Evolutionary conservation across 495 filamentous ascomycete genomes (phyloP).

Genomic region (Pseudotulostoma volvatum): DNA sequence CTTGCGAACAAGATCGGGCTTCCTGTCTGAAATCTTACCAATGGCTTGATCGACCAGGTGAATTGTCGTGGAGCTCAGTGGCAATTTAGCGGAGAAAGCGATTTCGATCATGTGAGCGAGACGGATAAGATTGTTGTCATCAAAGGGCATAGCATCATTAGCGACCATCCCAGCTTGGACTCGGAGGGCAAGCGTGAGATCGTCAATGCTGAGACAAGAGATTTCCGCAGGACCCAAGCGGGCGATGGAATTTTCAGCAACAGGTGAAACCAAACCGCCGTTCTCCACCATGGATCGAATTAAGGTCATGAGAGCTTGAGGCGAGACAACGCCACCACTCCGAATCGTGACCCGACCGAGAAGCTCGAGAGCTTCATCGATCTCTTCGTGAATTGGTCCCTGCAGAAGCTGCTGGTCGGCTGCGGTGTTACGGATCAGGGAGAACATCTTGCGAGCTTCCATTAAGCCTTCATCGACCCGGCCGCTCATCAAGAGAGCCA

Average conservation of each 20-base stretch:
- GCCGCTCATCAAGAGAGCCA: conserved; percentile 66
- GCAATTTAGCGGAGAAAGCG: conserved; percentile 29
- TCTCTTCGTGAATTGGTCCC: conserved; percentile 45
- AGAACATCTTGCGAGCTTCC: conserved; percentile 68
- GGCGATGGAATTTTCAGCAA: conserved; percentile 46
- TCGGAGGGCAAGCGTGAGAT: conserved; percentile 44
- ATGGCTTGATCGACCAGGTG: conserved; percentile 41
- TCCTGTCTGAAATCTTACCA: conserved; percentile 32
- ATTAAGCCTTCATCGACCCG: conserved; percentile 59
- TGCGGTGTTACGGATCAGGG: conserved; percentile 47
- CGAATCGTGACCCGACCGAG: conserved; percentile 38
- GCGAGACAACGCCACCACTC: conserved; percentile 29
- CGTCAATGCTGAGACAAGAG: conserved; percentile 34
- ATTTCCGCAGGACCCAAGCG: conserved; percentile 44
- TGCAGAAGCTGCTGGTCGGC: conserved; percentile 9
- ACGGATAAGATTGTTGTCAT: conserved; percentile 39
- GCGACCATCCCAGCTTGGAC: conserved; percentile 47
- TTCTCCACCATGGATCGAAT: conserved; percentile 64
- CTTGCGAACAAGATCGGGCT: conserved; percentile 38
- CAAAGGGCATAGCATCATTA: conserved; percentile 24
- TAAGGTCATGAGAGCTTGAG: conserved; percentile 40
- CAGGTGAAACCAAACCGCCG: conserved; percentile 41
- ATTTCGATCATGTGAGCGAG: conserved; percentile 46
- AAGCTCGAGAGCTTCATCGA: conserved; percentile 76
- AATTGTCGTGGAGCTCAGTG: conserved; percentile 34